Evolutionary conservation across 2,329 filamentous ascomycete species (phyloP), one percentile per base, ranked within the genome.

Genomic region (Aspergillus amoenus): DNA sequence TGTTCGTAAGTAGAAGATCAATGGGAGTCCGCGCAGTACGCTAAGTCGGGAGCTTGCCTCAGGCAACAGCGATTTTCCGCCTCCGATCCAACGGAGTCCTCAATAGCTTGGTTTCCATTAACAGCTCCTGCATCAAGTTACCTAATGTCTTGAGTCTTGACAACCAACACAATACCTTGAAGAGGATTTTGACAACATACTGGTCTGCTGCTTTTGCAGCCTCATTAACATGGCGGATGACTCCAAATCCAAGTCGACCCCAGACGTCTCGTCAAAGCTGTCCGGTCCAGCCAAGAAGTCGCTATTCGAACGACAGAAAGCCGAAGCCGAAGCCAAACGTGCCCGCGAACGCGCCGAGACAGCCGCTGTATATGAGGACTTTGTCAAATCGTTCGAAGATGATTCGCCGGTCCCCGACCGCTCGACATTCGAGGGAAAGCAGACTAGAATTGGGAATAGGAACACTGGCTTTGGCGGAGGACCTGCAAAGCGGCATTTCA

Each of bases 251-350:
- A 76, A 74, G 55, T 64, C 58, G 1, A 93, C 93, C 68, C 88
- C 90, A 13, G 85, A 91, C 67, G 81, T 90, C 58, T 84, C 88
- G 56, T 83, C 87, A 51, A 96, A 95, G 75, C 85, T 94, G 50
- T 85, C 88, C 55, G 90, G 90, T 48, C 86, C 90, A 0, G 83
- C 87, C 60, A 94, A 93, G 75, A 90, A 94, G 70, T 95, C 91
- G 18, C 82, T 89, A 24, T 96, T 95, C 72, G 93, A 96, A 77
- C 88, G 88, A 66, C 90, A 95, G 73, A 91, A 90, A 73, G 90
- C 90, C 58, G 91, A 96, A 72, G 90, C 90, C 56, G 91, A 96
- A 79, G 91, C 91, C 22, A 96, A 96, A 77, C 87, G 90, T 58
- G 83, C 85, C 65, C 84, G 91, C 64, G 93, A 96, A 74, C 89